Conservation (phyloP, 2,329 filamentous ascomycete genomes). For the Uncinocarpus reesii region DNA sequence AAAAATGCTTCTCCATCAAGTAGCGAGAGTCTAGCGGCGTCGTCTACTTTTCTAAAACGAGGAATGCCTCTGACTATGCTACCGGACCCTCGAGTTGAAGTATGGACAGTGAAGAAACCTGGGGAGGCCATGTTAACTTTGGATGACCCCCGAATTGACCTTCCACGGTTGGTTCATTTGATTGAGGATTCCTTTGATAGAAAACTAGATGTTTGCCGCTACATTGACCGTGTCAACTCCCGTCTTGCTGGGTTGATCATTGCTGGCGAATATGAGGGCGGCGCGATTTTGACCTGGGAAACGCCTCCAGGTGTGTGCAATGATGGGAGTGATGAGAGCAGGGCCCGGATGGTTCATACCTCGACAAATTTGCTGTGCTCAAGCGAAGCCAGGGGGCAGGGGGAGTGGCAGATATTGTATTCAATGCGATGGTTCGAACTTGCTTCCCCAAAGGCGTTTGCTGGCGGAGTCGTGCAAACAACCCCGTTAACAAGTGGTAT, state of each 20-base stretch:
- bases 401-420: constrained; percentile 89
- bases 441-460: constrained; percentile 85
- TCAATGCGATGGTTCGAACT: constrained; percentile 84
- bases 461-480: constrained; percentile 81
- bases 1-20: constrained; percentile 27
- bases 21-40: constrained; percentile 34
- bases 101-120: constrained; percentile 58
- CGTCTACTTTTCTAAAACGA: constrained; percentile 76
- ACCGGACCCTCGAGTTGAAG: constrained; percentile 54
- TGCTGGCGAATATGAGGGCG: constrained; percentile 91
- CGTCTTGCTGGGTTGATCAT: constrained; percentile 86
- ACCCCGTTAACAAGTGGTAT: constrained; percentile 99
- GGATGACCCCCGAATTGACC: constrained; percentile 70
- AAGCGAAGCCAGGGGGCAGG: constrained; percentile 79
- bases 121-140: constrained; percentile 55
- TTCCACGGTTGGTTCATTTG: constrained; percentile 69
- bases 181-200: constrained; percentile 91
- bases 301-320: constrained; percentile 52
- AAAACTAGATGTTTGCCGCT: constrained; percentile 72
- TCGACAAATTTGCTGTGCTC: constrained; percentile 94
- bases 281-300: constrained; percentile 92
- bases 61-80: constrained; percentile 83
- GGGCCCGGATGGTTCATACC: constrained; percentile 66
- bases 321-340: constrained; percentile 43
- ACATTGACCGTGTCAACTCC: constrained; percentile 67